Evolutionary conservation across 108 stramenopile species (phyloP).

Genomic region (Bacterosira constricta): DNA sequence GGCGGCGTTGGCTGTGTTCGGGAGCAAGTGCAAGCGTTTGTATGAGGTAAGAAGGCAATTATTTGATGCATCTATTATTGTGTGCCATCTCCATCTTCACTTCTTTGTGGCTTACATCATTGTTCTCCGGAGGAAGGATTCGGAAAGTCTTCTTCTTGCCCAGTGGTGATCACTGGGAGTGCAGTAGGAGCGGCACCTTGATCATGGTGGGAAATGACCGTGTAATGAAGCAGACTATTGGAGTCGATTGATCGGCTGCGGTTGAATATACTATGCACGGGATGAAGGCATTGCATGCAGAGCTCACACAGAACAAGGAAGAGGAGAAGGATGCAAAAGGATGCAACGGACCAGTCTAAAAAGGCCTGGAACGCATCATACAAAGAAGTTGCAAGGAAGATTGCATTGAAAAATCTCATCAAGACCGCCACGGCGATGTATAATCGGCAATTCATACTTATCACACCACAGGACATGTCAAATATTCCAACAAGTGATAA

Average conservation of each 20-base stretch:
- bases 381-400: conserved; percentile 66
- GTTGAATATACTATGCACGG: conserved; percentile 59
- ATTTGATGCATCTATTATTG: too few relatives aligned
- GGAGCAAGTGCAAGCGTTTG: conserved; percentile 46
- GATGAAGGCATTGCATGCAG: conserved; percentile 40
- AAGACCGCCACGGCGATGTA: conserved; percentile 61
- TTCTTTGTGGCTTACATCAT: too few relatives aligned
- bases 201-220: conserved; percentile 55
- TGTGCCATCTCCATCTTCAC: too few relatives aligned
- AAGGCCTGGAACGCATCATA: conserved; percentile 32
- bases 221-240: conserved; percentile 58
- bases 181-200: conserved; percentile 32
- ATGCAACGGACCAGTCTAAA: conserved; percentile 5
- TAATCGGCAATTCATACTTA: conserved; percentile 93
- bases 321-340: conserved; percentile 37
- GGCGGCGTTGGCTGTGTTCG: conserved; percentile 66
- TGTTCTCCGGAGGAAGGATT: conserved; percentile 57
- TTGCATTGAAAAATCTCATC: conserved; percentile 76
- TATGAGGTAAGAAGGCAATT: too few relatives aligned
- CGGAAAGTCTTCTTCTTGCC: conserved; percentile 71
- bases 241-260: conserved; percentile 62
- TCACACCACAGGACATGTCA: conserved; percentile 92
- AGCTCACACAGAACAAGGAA: conserved; percentile 61
- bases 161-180: conserved; percentile 73
- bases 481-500: conserved; percentile 52